phyloP scores from a whole-genome alignment of 495 filamentous ascomycete genomes.

The Cladorrhinum samala region DNA sequence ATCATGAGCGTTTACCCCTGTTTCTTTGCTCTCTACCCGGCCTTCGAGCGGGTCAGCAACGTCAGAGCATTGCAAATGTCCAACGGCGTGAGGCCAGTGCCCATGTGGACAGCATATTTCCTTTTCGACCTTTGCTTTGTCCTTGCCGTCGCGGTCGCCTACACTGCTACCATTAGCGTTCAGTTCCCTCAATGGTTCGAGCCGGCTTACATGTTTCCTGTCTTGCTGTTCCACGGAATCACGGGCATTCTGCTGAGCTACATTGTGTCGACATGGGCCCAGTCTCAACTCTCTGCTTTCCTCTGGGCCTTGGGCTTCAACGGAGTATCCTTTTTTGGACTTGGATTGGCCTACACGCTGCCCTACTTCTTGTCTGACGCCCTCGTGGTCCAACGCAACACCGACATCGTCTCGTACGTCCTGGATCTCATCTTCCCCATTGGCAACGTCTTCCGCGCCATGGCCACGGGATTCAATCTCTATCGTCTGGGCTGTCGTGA shows the following conservation, averaged over 20 bases:
- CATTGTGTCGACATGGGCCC: conserved; percentile 55
- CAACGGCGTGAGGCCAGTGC: conserved; percentile 64
- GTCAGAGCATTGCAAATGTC: conserved; percentile 76
- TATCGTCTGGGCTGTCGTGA: conserved; percentile 62
- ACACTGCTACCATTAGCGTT: conserved; percentile 52
- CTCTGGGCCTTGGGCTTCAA: conserved; percentile 59
- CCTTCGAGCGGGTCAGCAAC: conserved; percentile 62
- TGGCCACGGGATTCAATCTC: conserved; percentile 66
- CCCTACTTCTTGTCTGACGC: conserved; percentile 55
- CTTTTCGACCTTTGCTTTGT: conserved; percentile 67
- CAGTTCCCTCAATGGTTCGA: conserved; percentile 57
- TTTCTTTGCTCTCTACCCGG: conserved; percentile 79
- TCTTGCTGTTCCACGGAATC: conserved; percentile 66
- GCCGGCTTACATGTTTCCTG: conserved; percentile 64
- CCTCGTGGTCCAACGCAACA: conserved; percentile 54
- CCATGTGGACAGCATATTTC: conserved; percentile 70
- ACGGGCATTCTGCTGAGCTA: conserved; percentile 62
- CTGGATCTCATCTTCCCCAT: conserved; percentile 62
- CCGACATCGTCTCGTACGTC: conserved; percentile 50
- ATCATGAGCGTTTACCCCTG: conserved; percentile 67
- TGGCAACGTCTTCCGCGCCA: conserved; percentile 56
- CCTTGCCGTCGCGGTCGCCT: conserved; percentile 54
- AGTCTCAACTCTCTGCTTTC: conserved; percentile 30
- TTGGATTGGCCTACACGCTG: conserved; percentile 32
- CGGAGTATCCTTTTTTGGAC: conserved; percentile 29